Conservation (phyloP, 2,329 filamentous ascomycete species). For the Calonectria ilicicola region DNA sequence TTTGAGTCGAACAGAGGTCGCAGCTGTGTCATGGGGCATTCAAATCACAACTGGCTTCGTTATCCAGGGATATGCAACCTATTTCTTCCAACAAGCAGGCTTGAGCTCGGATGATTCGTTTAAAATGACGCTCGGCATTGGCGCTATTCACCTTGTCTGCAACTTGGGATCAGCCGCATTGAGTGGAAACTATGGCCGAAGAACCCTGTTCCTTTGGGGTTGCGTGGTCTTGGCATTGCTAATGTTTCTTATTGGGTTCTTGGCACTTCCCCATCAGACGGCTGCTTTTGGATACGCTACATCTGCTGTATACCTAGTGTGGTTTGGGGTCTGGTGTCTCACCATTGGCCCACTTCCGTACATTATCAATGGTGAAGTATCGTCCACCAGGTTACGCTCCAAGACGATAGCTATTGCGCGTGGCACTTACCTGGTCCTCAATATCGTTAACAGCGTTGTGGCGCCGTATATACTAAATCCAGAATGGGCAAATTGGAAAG, state of each 20-base stretch:
- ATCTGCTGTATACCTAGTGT: neutral
- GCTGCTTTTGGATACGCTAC: neutral
- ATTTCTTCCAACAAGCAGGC: constrained; percentile 51
- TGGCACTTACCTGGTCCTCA: neutral
- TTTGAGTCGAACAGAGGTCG: constrained; percentile 58
- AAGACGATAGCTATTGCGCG: constrained; percentile 24
- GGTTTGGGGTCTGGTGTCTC: neutral
- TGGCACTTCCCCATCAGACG: neutral
- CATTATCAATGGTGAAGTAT: constrained; percentile 21
- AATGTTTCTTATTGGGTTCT: constrained; percentile 55
- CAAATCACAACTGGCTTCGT: constrained; percentile 6
- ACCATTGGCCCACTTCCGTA: constrained; percentile 24
- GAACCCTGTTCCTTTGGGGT: constrained; percentile 43
- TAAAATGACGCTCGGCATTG: constrained; percentile 30
- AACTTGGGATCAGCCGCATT: constrained; percentile 54
- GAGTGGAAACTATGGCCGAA: constrained; percentile 14
- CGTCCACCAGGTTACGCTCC: constrained; percentile 12
- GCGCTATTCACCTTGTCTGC: constrained; percentile 52
- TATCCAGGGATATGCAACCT: constrained; percentile 32
- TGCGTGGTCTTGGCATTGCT: constrained; percentile 59
- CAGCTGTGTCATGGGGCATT: constrained; percentile 47
- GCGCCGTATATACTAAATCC: constrained; percentile 26
- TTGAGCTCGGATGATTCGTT: constrained; percentile 38
- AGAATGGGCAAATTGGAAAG: constrained; percentile 21
- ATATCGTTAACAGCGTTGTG: constrained; percentile 20